Evolutionary conservation across 129 eudicot species (phyloP).

Genomic region (Calendula officinalis): DNA sequence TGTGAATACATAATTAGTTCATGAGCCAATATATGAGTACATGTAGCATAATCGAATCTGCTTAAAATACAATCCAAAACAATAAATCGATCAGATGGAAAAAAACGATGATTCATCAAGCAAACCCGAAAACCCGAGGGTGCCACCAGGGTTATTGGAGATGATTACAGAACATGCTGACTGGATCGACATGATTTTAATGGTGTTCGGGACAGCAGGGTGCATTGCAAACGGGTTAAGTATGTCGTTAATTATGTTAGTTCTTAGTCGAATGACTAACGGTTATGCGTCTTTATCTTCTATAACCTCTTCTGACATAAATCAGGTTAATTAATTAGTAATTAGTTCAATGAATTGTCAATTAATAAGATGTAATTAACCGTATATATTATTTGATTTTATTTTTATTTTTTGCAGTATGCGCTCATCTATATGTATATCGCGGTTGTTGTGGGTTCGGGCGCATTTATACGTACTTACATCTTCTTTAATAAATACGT

Average conservation of each 20-base stretch:
- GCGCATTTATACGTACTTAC: slow-evolving; percentile 45
- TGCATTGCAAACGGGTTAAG: slow-evolving; percentile 33
- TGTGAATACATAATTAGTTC: slow-evolving; percentile 1
- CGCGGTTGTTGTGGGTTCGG: slow-evolving; percentile 43
- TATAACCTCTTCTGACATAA: slow-evolving; percentile 19
- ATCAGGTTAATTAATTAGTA: slow-evolving; percentile 26
- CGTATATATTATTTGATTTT: neutral
- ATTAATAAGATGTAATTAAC: neutral
- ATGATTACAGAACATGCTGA: slow-evolving; percentile 30
- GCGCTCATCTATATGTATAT: slow-evolving; percentile 39
- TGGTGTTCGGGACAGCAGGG: slow-evolving; percentile 34
- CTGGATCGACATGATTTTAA: slow-evolving; percentile 31
- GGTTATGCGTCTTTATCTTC: slow-evolving; percentile 26
- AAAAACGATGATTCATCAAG: slow-evolving; percentile 12
- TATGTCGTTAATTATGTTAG: slow-evolving; percentile 32
- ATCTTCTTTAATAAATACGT: neutral
- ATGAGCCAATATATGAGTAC: neutral
- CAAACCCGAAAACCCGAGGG: slow-evolving; percentile 14
- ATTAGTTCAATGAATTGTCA: neutral
- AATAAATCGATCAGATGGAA: slow-evolving; percentile 18
- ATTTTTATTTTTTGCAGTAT: slow-evolving; percentile 31
- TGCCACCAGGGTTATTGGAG: slow-evolving; percentile 22
- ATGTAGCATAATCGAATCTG: neutral
- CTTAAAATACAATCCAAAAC: neutral
- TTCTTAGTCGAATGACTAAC: slow-evolving; percentile 24